Evolutionary conservation across 805 yeast species (phyloP).

Genomic region (Candida fluviatilis): DNA sequence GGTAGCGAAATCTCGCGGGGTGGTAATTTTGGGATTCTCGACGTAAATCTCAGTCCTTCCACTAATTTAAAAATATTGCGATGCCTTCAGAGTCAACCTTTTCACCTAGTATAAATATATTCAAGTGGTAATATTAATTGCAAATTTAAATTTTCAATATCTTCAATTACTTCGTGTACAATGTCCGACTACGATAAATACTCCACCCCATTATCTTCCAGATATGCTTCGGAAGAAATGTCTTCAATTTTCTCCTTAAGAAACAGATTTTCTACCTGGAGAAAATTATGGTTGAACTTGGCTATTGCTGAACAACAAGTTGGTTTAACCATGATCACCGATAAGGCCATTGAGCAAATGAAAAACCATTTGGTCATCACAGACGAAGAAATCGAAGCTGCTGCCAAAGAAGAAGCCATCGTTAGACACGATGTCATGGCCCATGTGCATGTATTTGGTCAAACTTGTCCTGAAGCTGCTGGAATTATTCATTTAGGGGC

Average conservation of each 20-base stretch:
- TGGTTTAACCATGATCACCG: conserved; percentile 80
- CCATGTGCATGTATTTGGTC: conserved; percentile 94
- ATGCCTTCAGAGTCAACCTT: background rate
- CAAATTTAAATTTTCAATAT: too few species aligned
- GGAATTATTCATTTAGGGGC: conserved; percentile 98
- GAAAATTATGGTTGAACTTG: conserved; percentile 91
- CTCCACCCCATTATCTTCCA: conserved; percentile 88
- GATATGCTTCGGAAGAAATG: conserved; percentile 99
- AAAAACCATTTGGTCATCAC: conserved; percentile 71
- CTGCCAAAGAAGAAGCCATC: conserved; percentile 90
- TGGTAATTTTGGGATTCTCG: background rate
- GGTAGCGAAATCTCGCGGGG: too few species aligned
- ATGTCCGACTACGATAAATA: conserved; percentile 65
- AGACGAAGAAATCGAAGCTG: conserved; percentile 87
- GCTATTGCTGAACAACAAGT: conserved; percentile 94
- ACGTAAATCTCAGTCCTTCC: background rate
- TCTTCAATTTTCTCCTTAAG: conserved; percentile 85
- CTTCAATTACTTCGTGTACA: conserved; percentile 1
- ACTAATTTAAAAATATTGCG: conserved; percentile 1
- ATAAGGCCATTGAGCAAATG: conserved; percentile 90
- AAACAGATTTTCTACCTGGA: conserved; percentile 96
- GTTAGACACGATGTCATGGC: conserved; percentile 99
- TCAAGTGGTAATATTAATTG: too few species aligned
- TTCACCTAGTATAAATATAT: background rate
- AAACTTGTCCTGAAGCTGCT: conserved; percentile 90